These are phyloP conservation scores for Scedosporium apiospermum DNA, from an alignment of 2,329 filamentous ascomycete genomes.

Conservation along the genomic window DNA sequence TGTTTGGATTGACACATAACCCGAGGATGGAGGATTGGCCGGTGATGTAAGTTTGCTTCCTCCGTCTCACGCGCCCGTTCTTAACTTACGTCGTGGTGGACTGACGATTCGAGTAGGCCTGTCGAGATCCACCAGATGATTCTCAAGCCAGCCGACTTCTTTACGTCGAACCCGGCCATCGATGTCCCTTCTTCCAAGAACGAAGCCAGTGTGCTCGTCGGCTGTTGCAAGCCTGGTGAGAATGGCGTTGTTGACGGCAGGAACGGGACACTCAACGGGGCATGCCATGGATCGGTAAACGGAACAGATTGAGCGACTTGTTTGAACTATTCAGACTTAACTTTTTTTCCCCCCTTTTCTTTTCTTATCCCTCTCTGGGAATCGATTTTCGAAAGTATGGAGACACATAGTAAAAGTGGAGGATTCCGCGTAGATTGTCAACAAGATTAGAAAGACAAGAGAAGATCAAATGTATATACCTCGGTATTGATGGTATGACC, in stretches of 20 bases:
- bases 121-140: slow-evolving; percentile 38
- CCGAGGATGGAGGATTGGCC: slow-evolving; percentile 40
- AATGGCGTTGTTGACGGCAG: background rate
- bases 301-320: background rate
- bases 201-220: slow-evolving; percentile 29
- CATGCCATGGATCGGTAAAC: slow-evolving; percentile 21
- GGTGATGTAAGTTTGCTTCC: slow-evolving; percentile 32
- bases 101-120: slow-evolving; percentile 23
- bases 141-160: slow-evolving; percentile 35
- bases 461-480: background rate
- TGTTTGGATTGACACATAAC: slow-evolving; percentile 39
- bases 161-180: slow-evolving; percentile 34
- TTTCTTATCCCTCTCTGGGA: background rate
- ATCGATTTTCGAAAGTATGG: no score
- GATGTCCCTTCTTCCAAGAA: slow-evolving; percentile 30
- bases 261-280: slow-evolving; percentile 8
- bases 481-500: background rate
- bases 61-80: no score
- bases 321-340: background rate
- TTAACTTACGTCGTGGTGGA: background rate
- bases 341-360: background rate
- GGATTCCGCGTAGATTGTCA: background rate
- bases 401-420: no score
- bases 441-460: background rate
- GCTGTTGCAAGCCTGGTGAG: background rate